These are phyloP conservation scores for Sporothrix dimorphospora DNA, from an alignment of 2,329 filamentous ascomycete genomes.

Conservation along the genomic window DNA sequence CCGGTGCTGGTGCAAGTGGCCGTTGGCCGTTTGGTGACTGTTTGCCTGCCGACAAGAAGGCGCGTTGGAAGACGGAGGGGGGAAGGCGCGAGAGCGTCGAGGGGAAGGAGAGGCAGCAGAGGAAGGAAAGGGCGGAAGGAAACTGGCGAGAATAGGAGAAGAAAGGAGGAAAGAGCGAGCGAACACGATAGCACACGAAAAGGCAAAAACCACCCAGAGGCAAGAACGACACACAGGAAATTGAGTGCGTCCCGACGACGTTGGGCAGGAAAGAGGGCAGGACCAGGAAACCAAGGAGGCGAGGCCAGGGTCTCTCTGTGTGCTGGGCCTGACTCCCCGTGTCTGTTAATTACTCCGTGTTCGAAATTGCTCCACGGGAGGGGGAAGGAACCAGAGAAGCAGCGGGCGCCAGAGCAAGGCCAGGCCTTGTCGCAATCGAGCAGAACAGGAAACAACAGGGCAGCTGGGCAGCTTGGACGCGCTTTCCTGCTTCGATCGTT, in stretches of 20 bases:
- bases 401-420: background rate
- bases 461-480: slow-evolving; percentile 1
- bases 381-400: background rate
- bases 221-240: background rate
- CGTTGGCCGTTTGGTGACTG: background rate
- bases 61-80: background rate
- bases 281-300: slow-evolving; percentile 6
- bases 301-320: slow-evolving; percentile 1
- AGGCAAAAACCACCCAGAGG: background rate
- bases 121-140: background rate
- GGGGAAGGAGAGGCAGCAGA: too few relatives aligned
- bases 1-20: background rate
- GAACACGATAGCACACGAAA: background rate
- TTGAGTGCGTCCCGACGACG: background rate
- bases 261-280: slow-evolving; percentile 5
- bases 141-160: background rate
- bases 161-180: background rate
- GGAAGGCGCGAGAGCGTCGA: background rate
- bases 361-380: slow-evolving; percentile 5
- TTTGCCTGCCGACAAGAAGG: background rate
- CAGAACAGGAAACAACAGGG: slow-evolving; percentile 17
- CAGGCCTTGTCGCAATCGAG: background rate
- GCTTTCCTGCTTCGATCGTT: background rate
- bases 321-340: background rate
- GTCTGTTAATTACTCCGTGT: background rate